Base-by-base conservation (phyloP, 495 filamentous ascomycete genomes). In the Gamarada debralockiae region DNA sequence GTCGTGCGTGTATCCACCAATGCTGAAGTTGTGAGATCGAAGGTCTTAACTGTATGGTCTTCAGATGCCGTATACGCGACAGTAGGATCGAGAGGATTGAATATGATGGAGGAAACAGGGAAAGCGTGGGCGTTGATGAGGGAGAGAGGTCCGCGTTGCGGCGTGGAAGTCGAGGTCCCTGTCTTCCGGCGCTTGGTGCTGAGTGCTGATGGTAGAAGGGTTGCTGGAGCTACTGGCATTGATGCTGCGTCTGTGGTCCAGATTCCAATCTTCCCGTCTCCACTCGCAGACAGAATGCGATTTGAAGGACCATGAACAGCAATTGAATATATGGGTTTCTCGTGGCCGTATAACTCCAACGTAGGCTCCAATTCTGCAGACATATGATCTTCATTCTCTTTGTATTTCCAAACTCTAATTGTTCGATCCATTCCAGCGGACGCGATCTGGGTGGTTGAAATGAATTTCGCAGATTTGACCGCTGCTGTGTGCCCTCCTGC, bases 311-410 rank as follows among this genome's bases (percentile, higher is more conserved):
- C 78, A 69, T 96, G 84, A 27, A 92, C 86, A 27, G 86, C 85
- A 41, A 98, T 64, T 22, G 82, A 80, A 56, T 96, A 84, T 59
- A 97, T 74, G 23, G 75, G 77, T 12, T 73, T 74, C 43, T 76
- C 87, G 73, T 98, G 93, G 23, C 90, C 91, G 68, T 93, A 91
- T 22, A 97, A 76, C 61, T 96, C 90, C 31, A 97, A 72, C 17
- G 83, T 76, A 0, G 90, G 89, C 36, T 82, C 82, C 43, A 96
- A 72, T 2, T 80, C 77, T 55, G 78, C 84, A 6, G 74, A 67
- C 22, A 80, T 75, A 6, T 70, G 73, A 61, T 81, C 81, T 27
- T 80, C 76, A 33, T 72, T 66, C 56, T 91, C 85, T 12, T 76
- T 67, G 69, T 95, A 95, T 55, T 89, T 88, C 90, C 92, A 98